These are phyloP conservation scores for Elaphomyces granulatus DNA, from an alignment of 495 filamentous ascomycete genomes.

Conservation along the genomic window DNA sequence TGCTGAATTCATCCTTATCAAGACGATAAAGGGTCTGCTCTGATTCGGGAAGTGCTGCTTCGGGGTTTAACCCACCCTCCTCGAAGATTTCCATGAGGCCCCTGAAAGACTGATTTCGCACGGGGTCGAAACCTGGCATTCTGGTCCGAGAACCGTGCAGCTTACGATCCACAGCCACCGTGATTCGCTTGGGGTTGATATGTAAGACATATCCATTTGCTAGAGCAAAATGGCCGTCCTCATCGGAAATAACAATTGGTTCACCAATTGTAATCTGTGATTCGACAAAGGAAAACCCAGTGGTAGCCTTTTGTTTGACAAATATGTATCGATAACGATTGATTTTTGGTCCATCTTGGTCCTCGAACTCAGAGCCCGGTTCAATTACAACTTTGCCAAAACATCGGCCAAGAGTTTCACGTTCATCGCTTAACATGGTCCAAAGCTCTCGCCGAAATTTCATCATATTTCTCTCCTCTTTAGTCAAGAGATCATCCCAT, in stretches of 20 bases:
- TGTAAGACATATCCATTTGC: slow-evolving; percentile 80
- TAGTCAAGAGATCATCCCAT: slow-evolving; percentile 86
- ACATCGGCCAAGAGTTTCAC: slow-evolving; percentile 72
- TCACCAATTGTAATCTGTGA: slow-evolving; percentile 84
- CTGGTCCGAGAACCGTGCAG: slow-evolving; percentile 75
- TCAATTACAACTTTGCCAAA: slow-evolving; percentile 65
- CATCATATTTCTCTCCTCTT: slow-evolving; percentile 79
- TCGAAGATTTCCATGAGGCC: slow-evolving; percentile 82
- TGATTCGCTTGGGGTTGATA: slow-evolving; percentile 56
- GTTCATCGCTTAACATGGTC: slow-evolving; percentile 83
- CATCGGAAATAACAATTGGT: slow-evolving; percentile 91
- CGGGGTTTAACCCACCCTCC: slow-evolving; percentile 22
- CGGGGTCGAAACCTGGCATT: slow-evolving; percentile 55
- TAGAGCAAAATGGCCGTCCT: slow-evolving; percentile 85
- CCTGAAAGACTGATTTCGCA: slow-evolving; percentile 66
- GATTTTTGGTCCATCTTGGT: slow-evolving; percentile 56
- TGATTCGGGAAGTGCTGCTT: slow-evolving; percentile 25
- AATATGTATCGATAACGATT: slow-evolving; percentile 82
- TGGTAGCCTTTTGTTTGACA: slow-evolving; percentile 42
- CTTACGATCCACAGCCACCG: slow-evolving; percentile 74
- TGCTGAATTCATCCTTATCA: slow-evolving; percentile 97
- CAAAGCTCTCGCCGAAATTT: slow-evolving; percentile 79
- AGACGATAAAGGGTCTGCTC: slow-evolving; percentile 61
- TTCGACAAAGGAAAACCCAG: slow-evolving; percentile 68
- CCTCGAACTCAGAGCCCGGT: slow-evolving; percentile 55